Base-by-base conservation (phyloP, 108 stramenopile species). In the Cyclotella atomus region DNA sequence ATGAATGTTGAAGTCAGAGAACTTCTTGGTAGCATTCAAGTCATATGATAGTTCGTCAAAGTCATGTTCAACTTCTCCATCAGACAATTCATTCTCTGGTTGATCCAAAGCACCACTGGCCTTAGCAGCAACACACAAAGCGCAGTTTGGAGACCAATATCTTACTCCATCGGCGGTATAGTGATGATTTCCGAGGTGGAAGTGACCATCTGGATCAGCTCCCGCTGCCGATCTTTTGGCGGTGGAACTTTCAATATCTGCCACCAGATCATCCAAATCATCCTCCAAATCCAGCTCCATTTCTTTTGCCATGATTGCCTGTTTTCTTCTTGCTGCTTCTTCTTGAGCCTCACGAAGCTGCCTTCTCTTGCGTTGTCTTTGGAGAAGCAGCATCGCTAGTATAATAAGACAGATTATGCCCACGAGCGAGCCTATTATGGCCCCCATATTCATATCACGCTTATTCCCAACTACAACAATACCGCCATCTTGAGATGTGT, bases 161-260 rank as follows among this genome's bases (percentile, higher is more conserved):
- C 67, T 23, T 3, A 75, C 74, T 16, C 79, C 79, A 49, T 80
- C 79, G 10, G 38, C 69, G 6, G 79, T 80, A 33, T 80, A 80
- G 57, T 80, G 74, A 38, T 70, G 68, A 17, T 70, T 69, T 1
- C 79, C 79, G 21, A 80, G 34, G 29, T 80, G 79, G 52, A 80
- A 80, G 20, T 59, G 54, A 21, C 79, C 79, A 29, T 71, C 68
- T 23, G 70, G 70, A 57, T 79, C 77, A 9, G 33, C 34, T 36
- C 47, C 63, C 15, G 36, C 53, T 7, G 15, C 6, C 32, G 32
- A 38, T 47, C 70, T 55, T 3, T 43, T 20, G 9, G 45, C 54
- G 3, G 70, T 67, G 28, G 57, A 46, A 20, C 75, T 68, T 43
- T 71, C 77, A 33, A 79, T 71, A 41, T 65, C 56, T 38, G 63